Evolutionary conservation across 2,329 filamentous ascomycete genomes (phyloP), one percentile per base, ranked within the genome.

Genomic region (Fusarium solani-melongenae): DNA sequence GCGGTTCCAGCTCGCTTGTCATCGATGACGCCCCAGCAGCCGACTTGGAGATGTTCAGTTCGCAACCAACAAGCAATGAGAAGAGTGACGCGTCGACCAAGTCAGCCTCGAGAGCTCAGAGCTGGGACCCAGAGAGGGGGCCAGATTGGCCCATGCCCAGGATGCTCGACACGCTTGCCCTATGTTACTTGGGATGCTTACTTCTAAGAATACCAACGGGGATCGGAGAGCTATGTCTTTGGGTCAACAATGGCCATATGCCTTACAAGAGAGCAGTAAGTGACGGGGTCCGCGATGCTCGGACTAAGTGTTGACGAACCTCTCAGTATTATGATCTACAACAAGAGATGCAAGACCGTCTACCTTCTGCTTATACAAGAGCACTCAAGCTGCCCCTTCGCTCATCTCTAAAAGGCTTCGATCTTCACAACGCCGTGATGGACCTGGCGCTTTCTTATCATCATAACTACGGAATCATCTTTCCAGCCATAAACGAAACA

Each of bases 131-230:
- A 15, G 83, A 86, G 64, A 78, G 83, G 29, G 84, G 85, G 7
- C 81, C 84, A 73, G 80, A 84, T 51, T 88, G 90, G 85, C 84
- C 86, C 56, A 76, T 90, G 75, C 95, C 95, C 1, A 90, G 85
- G 60, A 84, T 97, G 38, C 84, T 93, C 46, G 95, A 98, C 74
- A 92, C 92, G 1, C 82, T 98, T 61, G 91, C 87, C 2, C 81
- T 98, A 12, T 95, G 93, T 79, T 98, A 98, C 83, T 82, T 98
- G 36, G 95, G 91, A 2, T 91, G 91, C 39, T 78, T 96, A 53
- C 85, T 98, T 29, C 85, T 98, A 75, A 90, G 92, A 64, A 86
- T 96, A 64, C 94, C 95, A 0, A 86, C 94, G n/a, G 90, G 91
- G 24, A 84, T 96, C 9, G 92, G 91, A 12, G 93, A 97, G 72